A percentile compares a stretch with the other conserved stretches of the same genome.
Evolutionary conservation across 2,329 filamentous ascomycete species (phyloP).

Genomic region (Xylariaceae sp.): DNA sequence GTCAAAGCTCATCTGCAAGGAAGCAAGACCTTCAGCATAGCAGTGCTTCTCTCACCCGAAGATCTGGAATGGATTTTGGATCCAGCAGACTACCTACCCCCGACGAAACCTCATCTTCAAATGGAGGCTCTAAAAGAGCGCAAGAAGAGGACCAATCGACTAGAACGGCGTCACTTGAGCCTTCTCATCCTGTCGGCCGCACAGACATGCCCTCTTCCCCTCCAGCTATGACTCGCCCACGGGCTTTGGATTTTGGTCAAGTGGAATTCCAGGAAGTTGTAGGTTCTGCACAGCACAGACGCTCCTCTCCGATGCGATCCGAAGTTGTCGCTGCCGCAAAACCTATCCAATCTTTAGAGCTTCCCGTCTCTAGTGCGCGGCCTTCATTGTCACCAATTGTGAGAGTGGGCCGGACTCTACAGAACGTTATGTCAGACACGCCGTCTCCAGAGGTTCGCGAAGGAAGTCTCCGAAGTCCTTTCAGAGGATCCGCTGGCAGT

Average conservation of each 20-base stretch:
- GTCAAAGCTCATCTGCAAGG: conserved; percentile 5
- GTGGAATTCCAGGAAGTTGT: conserved; percentile 22
- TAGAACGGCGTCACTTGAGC: conserved; percentile 8
- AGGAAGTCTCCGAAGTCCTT: conserved; percentile 52
- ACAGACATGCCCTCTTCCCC: conserved; percentile 34
- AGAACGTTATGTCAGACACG: conserved; percentile 56
- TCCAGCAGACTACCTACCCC: conserved; percentile 49
- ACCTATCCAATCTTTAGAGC: conserved; percentile 20
- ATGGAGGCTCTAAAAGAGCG: conserved; percentile 32
- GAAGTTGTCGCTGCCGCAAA: conserved; percentile 16
- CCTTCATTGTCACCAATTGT: conserved; percentile 52
- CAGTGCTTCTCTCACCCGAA: conserved; percentile 27
- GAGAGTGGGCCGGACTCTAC: conserved; percentile 52
- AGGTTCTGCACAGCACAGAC: too few species aligned
- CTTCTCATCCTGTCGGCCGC: conserved; percentile 15
- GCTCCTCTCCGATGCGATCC: conserved; percentile 21
- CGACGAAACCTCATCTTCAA: conserved; percentile 42
- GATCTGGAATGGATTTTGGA: conserved; percentile 34
- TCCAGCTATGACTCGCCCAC: conserved; percentile 26
- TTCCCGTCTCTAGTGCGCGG: conserved; percentile 17
- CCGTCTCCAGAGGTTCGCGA: conserved; percentile 52
- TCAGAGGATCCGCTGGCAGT: conserved; percentile 38
- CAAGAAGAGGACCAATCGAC: conserved; percentile 21
- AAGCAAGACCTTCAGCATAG: conserved; percentile 11
- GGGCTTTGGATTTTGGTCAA: conserved; percentile 22